Evolutionary conservation across 2,329 filamentous ascomycete species (phyloP), one percentile per base, ranked within the genome.

Genomic region (Fonsecaea multimorphosa): DNA sequence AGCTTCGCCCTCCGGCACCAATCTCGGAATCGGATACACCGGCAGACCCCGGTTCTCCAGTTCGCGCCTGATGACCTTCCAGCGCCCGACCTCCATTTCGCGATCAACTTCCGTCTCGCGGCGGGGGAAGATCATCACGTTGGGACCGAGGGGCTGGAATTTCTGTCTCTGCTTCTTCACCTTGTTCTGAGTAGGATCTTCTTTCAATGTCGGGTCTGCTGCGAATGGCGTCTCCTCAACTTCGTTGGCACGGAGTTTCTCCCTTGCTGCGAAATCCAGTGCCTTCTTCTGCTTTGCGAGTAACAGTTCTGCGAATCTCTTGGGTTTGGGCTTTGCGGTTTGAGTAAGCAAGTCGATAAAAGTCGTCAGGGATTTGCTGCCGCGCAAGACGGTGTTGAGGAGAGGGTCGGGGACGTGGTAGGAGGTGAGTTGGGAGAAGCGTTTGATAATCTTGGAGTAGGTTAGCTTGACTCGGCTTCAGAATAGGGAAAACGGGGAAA

Each of bases 381-480:
- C 88, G 58, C 77, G 78, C 67, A 67, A 34, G n/a, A 87, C 81
- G 52, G 82, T 80, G 57, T 81, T 79, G 67, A 96, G 84, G 71
- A 85, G 84, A 54, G 86, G 82, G 78, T 97, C 94, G 16, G 90
- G 83, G 70, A 97, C 82, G 65, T 87, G 85, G 67, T 88, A 86
- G 67, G 92, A 91, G n/a, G 90, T 93, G 66, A 96, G 83, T 76
- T 95, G 91, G 76, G 90, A 87, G 67, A 93, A 81, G 65, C 92
- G 89, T 80, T 97, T 96, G 73, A 89, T 81, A 70, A 95, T 84
- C 93, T 31, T 31, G 3, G 3, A 31, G 29, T 3, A 31, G 29
- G 3, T 69, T 40, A 63, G 66, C 73, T 29, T 19, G 4, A n/a
- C 2, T 52, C 16, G 54, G n/a, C 38, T 16, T 2, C 9, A 36